Evolutionary conservation across 495 filamentous ascomycete genomes (phyloP).

Genomic region (Penicillium canescens): DNA sequence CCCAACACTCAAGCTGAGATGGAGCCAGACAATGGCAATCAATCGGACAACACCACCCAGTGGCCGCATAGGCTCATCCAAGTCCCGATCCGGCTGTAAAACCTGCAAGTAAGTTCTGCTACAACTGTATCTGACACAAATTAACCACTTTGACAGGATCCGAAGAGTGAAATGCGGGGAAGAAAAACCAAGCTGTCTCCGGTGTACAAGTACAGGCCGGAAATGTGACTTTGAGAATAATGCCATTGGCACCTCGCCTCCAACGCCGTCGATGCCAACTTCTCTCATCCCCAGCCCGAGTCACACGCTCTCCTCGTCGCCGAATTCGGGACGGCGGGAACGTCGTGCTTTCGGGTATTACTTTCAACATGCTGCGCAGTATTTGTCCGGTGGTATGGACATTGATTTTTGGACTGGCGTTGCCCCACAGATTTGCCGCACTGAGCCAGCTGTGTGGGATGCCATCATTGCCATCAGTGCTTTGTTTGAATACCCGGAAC

Average conservation of each 20-base stretch:
- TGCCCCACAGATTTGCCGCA: constrained; percentile 53
- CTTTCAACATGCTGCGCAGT: constrained; percentile 46
- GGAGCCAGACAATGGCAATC: too few species aligned
- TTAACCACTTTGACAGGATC: constrained; percentile 38
- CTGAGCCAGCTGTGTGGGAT: constrained; percentile 57
- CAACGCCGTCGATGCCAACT: not conserved
- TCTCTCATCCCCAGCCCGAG: constrained; percentile 1
- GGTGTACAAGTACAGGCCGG: constrained; percentile 53
- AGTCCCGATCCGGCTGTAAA: constrained; percentile 25
- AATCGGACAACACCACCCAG: not conserved
- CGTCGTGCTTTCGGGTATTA: constrained; percentile 54
- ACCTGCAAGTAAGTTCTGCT: constrained; percentile 25
- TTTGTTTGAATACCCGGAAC: constrained; percentile 42
- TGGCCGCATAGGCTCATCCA: constrained; percentile 16
- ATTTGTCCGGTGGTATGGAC: constrained; percentile 45
- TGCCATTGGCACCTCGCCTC: not conserved
- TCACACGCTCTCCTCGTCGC: constrained; percentile 4
- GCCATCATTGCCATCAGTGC: constrained; percentile 52
- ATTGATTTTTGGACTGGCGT: constrained; percentile 54
- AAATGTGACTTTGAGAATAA: constrained; percentile 37
- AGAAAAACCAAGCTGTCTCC: constrained; percentile 55
- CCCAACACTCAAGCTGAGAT: too few species aligned
- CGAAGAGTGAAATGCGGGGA: constrained; percentile 70
- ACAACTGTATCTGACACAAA: not conserved
- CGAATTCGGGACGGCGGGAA: constrained; percentile 20